phyloP scores from a whole-genome alignment of 2,329 filamentous ascomycete genomes.

The Aspergillus sp. region DNA sequence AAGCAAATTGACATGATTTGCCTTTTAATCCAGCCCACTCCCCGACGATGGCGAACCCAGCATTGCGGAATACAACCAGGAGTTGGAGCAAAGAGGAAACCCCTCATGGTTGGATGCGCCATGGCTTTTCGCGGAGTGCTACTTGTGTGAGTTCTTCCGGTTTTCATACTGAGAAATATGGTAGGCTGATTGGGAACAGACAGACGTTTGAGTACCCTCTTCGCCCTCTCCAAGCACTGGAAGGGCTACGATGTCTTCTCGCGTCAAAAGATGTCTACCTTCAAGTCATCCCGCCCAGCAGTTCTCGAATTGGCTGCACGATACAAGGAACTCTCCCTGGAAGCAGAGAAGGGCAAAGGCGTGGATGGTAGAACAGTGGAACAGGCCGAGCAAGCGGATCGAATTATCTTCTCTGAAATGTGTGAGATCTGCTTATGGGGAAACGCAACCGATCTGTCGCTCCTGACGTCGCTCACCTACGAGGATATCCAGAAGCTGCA shows the following conservation, averaged over 20 bases:
- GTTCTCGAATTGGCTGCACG: conserved; percentile 76
- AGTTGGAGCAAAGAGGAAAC: conserved; percentile 68
- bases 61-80: conserved; percentile 76
- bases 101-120: conserved; percentile 78
- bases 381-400: conserved; percentile 63
- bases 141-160: conserved; percentile 57
- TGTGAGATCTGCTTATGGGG: conserved; percentile 96
- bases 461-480: conserved; percentile 84
- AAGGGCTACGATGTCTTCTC: conserved; percentile 85
- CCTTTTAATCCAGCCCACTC: conserved; percentile 53
- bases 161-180: not conserved
- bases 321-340: conserved; percentile 68
- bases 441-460: conserved; percentile 89
- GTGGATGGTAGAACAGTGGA: conserved; percentile 27
- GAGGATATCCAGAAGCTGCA: conserved; percentile 97
- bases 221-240: conserved; percentile 75
- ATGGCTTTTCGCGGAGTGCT: conserved; percentile 93
- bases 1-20: no score
- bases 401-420: conserved; percentile 83
- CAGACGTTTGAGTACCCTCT: conserved; percentile 74
- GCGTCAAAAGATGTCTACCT: conserved; percentile 85
- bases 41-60: conserved; percentile 72
- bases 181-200: conserved; percentile 29
- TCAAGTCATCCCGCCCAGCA: conserved; percentile 83
- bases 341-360: conserved; percentile 56